These are phyloP conservation scores for Fraxinus latifolia DNA, from an alignment of 305 asterid genomes.

Conservation along the genomic window DNA sequence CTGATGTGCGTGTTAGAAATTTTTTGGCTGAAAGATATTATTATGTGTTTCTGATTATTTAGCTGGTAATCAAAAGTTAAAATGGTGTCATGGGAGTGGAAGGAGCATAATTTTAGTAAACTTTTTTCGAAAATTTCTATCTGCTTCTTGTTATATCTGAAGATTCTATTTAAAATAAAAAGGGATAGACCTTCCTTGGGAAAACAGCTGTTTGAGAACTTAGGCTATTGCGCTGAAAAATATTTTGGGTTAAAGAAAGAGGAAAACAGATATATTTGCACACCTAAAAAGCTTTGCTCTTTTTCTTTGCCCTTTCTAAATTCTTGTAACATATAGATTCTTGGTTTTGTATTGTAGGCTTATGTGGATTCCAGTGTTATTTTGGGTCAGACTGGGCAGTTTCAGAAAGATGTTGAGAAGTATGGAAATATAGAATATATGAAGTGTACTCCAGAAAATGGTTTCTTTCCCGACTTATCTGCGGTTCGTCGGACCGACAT, in stretches of 20 bases:
- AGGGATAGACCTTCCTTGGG: not conserved
- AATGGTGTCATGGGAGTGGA: not conserved
- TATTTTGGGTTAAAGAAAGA: not conserved
- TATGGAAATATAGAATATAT: conserved; percentile 85
- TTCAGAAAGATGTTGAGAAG: conserved; percentile 77
- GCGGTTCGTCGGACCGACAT: conserved; percentile 58
- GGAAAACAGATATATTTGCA: not conserved
- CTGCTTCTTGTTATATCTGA: not conserved
- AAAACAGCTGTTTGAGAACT: not conserved
- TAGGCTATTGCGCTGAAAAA: not conserved
- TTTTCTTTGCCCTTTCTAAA: not conserved
- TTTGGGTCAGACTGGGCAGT: conserved; percentile 90
- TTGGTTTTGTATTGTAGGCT: conserved; percentile 47
- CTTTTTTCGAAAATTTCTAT: not conserved
- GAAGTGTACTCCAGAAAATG: conserved; percentile 91
- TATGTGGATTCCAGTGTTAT: conserved; percentile 96
- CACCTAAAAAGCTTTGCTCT: not conserved
- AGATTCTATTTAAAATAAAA: not conserved
- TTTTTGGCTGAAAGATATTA: not conserved
- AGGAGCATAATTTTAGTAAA: not conserved
- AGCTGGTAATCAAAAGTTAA: not conserved
- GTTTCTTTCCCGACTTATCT: conserved; percentile 79
- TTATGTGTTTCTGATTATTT: not conserved
- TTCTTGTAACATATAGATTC: conserved; percentile 6
- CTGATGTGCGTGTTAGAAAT: not conserved